Base-by-base conservation (phyloP, 768 basidiomycete species). In the Boletus coccyginus region DNA sequence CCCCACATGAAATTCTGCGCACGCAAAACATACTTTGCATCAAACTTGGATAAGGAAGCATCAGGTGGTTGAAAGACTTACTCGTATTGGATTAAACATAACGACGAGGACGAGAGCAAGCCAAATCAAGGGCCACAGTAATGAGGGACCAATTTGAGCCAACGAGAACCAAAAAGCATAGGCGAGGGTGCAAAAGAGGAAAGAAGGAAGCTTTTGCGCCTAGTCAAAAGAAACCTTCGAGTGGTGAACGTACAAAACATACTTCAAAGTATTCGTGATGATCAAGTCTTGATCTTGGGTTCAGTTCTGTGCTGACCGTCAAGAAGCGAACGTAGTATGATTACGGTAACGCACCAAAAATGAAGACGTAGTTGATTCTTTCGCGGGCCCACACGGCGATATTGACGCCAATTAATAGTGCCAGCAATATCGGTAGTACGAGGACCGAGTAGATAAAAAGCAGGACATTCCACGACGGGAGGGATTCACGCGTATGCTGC, bases 361-460 rank as follows among this genome's bases (percentile, higher is more conserved):
- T 90, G 66, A 96, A 94, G 5, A 86, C 81, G 64, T 94, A 96
- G 66, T 98, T 98, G 59, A 99, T 94, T 40, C 92, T 79, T 6
- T 87, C 77, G 8, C 73, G 71, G 0, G 84, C 78, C 87, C 91
- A 99, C 0, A 88, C 88, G 31, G 86, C 63, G 7, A 97, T 60
- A 67, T 99, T 96, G 24, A 90, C 54, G 27, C 91, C 90, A 52
- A 99, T 83, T 1, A 96, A 74, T 32, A 92, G 59, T 1, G 85
- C 75, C 62, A 96, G 90, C 2, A 96, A 60, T 5, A 86, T 78
- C 0, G 94, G 94, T 3, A 97, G 69, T 41, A 86, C 73, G 35
- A 96, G 71, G 2, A 86, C 77, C 1, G 81, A 86, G 66, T 96
- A 99, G 14, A 95, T 75, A 60, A 84, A 86, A 40, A 98, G 74